Evolutionary conservation across 441 rosid genomes (phyloP), one percentile per base, ranked within the genome.

Genomic region (Gossypium schwendimanii): DNA sequence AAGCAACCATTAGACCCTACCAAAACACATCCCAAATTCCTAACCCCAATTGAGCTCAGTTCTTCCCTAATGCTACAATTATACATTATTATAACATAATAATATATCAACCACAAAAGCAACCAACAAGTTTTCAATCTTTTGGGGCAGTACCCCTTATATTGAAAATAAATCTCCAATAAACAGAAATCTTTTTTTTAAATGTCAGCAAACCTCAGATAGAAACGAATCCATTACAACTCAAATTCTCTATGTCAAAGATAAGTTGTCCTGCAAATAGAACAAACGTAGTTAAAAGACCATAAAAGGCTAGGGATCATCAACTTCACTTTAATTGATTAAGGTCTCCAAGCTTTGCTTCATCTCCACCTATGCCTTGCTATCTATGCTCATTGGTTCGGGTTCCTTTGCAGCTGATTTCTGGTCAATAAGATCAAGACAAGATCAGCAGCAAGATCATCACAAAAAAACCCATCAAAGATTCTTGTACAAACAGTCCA

Each of bases 351-450:
- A 33, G 39, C 8, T 33, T 33, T 33, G 20, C 23, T 7, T 1
- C 10, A 52, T 2, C 23, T 23, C 44, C 28, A 3, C 79, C 88
- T 3, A 81, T 47, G 68, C 80, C 73, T 75, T 77, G 87, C 85
- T 83, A 78, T 83, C 90, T 3, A 81, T 41, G 68, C 80, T 81
- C 85, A 83, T 82, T 31, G 84, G 81, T 21, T 82, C 85, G 1
- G 81, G 71, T 66, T 79, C 88, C 55, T 79, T 63, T 0, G 76
- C 57, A 15, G 79, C 79, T 12, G 76, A 77, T 80, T 84, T 81
- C 96, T 87, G 93, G 83, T 74, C n/a, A 20, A 23, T 21, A 1
- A 53, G 15, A 26, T 33, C 39, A 12, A 23, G 1, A 12, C 2
- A 0, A 65, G 10, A 1, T 23, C 2, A 71, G 21, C 7, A 18